Evolutionary conservation across 805 yeast genomes (phyloP), one percentile per base, ranked within the genome.

Genomic region (Candida sphagnicola): DNA sequence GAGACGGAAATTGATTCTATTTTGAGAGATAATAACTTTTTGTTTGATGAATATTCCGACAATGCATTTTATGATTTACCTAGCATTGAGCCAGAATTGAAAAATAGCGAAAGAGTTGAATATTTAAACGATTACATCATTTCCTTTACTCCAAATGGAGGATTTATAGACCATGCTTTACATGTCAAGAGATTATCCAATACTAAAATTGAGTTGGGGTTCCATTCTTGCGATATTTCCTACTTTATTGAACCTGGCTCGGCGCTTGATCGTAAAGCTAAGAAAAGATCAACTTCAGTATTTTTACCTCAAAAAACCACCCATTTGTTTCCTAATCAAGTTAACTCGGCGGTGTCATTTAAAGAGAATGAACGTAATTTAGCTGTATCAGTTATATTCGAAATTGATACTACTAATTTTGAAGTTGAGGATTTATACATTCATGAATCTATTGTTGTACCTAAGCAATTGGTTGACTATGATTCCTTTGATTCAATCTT

Each of bases 281-380:
- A 87, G 61, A 89, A 87, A 65, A 77, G 98, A 57, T 88, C 95
- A 1, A 78, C 91, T 3, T 80, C 96, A 5, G 97, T 91, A 3
- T 85, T 82, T 53, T 73, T 90, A 59, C 93, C 95, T 11, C 96
- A 90, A 56, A 76, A 75, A 44, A 70, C 74, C 19, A 75, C 80
- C 31, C 77, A 82, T 42, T 70, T 89, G 49, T 74, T 82, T 48
- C 96, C 96, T 6, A 65, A 67, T 31, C 73, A 75, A 33, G 70
- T 91, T 17, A 78, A 77, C 50, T 75, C 78, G 5, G 50, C 74
- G 17, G 62, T 78, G 28, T 80, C 88, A 2, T 80, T 90, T 54
- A 71, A 71, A 24, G 81, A 75, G 35, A 78, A 75, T 41, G 76
- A 75, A 41, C 67, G 70, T 41, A 72, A 79, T 23, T 77, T 89